Percentiles rank a stretch among this genome's conserved stretches.
Evolutionary conservation across 129 eudicot genomes (phyloP).

Genomic region (Centella asiatica): DNA sequence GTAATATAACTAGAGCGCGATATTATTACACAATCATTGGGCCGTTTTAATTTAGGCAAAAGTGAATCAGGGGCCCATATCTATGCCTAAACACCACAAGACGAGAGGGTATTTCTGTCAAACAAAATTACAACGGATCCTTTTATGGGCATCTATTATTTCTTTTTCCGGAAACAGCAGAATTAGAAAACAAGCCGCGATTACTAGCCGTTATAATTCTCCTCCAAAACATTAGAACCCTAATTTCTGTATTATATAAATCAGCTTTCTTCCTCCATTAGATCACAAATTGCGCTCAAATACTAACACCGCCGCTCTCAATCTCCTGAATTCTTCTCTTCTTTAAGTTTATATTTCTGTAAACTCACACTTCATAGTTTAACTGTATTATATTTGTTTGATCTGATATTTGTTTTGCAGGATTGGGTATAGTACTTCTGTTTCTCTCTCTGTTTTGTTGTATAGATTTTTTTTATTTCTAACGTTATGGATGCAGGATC

Average conservation of each 20-base stretch:
- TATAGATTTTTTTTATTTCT: conserved; percentile 17
- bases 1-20: too few species aligned
- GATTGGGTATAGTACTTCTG: background rate
- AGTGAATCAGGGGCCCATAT: too few species aligned
- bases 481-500: conserved; percentile 75
- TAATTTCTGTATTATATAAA: background rate
- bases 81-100: too few species aligned
- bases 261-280: background rate
- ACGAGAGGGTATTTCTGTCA: background rate
- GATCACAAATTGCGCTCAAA: background rate
- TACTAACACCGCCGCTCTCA: background rate
- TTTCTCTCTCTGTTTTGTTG: background rate
- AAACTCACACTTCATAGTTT: too few species aligned
- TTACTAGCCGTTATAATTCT: conserved; percentile 10
- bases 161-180: background rate
- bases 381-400: background rate
- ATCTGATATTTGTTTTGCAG: background rate
- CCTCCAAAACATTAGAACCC: background rate
- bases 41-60: too few species aligned
- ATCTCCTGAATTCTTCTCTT: background rate
- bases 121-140: background rate
- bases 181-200: too few species aligned
- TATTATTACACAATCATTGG: too few species aligned
- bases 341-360: too few species aligned
- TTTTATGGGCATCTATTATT: background rate